Percentiles rank a stretch among this genome's conserved stretches.
Conservation (phyloP, 495 filamentous ascomycete genomes). For the Daldinia concentrica region DNA sequence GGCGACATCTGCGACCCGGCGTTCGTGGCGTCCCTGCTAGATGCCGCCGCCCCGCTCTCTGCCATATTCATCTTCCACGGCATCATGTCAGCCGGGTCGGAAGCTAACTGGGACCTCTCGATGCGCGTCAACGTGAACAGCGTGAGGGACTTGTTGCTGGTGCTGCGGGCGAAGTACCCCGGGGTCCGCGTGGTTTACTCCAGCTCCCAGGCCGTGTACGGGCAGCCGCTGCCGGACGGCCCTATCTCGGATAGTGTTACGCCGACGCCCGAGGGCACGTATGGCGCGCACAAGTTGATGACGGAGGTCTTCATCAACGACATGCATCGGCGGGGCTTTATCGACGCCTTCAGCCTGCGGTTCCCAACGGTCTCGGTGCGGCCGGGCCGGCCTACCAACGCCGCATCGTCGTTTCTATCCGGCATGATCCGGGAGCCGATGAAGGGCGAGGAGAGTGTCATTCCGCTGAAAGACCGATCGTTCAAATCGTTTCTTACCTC, state of each 20-base stretch:
- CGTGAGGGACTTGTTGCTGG: slow-evolving; percentile 69
- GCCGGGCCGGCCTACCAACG: slow-evolving; percentile 77
- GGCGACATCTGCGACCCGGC: slow-evolving; percentile 70
- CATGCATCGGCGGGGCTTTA: slow-evolving; percentile 72
- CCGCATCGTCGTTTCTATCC: slow-evolving; percentile 76
- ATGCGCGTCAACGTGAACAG: slow-evolving; percentile 78
- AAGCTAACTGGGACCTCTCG: slow-evolving; percentile 78
- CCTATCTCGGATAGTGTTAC: slow-evolving; percentile 56
- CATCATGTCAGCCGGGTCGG: slow-evolving; percentile 82
- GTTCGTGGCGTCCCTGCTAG: slow-evolving; percentile 59
- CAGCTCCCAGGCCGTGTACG: slow-evolving; percentile 54
- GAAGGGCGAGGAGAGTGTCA: slow-evolving; percentile 68
- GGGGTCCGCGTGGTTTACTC: slow-evolving; percentile 73
- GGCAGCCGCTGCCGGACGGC: slow-evolving; percentile 47
- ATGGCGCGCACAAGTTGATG: slow-evolving; percentile 83
- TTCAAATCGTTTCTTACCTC: slow-evolving; percentile 75
- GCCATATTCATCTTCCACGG: slow-evolving; percentile 84
- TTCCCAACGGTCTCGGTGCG: slow-evolving; percentile 81
- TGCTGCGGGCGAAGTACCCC: slow-evolving; percentile 64
- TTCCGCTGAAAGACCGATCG: slow-evolving; percentile 66
- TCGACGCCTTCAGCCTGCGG: slow-evolving; percentile 73
- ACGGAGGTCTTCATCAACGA: slow-evolving; percentile 79
- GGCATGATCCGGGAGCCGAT: slow-evolving; percentile 68
- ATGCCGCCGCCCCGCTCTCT: slow-evolving; percentile 58
- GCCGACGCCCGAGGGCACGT: slow-evolving; percentile 74